Base-by-base conservation (phyloP, 2,329 filamentous ascomycete genomes). In the Sporothrix luriei region DNA sequence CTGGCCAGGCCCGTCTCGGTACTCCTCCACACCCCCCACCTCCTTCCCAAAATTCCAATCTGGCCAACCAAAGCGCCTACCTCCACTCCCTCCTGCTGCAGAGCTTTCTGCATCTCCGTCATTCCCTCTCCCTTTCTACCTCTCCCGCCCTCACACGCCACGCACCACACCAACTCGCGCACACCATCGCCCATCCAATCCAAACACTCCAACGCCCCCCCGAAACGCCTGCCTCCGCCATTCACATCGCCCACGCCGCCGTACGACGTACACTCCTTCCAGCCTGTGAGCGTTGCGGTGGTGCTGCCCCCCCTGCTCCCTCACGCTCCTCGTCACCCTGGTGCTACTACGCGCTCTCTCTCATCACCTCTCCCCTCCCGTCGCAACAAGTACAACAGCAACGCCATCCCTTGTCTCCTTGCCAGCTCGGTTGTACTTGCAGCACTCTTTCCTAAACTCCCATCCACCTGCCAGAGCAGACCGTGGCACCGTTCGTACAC, bases 341-440 rank as follows among this genome's bases (percentile, higher is more conserved):
- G 43, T 48, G 61, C 46, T 16, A n/a, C 55, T n/a, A 19, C 33
- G 29, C n/a, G 40, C 40, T 16, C 40, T 13, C 40, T n/a, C 62
- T 49, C 49, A 24, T 54, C 48, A 48, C 64, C 29, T 54, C 43
- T n/a, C 33, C 43, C 49, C 64, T 66, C 26, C n/a, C 62, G 49
- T 67, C 51, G 14, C 54, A 38, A 40, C 52, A 43, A 68, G 52
- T 68, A 68, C 66, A 68, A 68, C 66, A 68, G 24, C 33, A 57
- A 19, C 16, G 59, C 46, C 55, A 51, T 51, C 46, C 61, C 62
- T 65, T 51, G 29, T 48, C 51, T 55, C 46, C 46, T 52, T 62
- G 67, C 55, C 67, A 59, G 46, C 24, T 24, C 67, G 26, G 67
- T 57, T 24, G 26, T 38, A 43, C 55, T 61, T 46, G 33, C 54